These are phyloP conservation scores for Abrus pulchellus DNA, from an alignment of 306 rosid species.

Conservation along the genomic window DNA sequence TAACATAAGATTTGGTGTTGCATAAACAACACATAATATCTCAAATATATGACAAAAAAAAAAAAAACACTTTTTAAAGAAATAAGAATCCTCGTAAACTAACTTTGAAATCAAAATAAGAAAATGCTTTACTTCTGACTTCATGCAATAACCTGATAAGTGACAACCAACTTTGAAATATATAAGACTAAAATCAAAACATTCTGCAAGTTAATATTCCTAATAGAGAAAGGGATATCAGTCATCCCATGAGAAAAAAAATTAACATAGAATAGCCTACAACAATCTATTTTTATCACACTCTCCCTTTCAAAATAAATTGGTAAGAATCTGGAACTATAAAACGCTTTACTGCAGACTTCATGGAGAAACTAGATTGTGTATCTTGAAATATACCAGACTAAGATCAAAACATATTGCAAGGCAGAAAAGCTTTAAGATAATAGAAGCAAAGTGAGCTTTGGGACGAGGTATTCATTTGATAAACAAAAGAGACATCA, in stretches of 20 bases:
- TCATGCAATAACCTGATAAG: neutral
- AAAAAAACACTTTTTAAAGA: constrained; percentile 8
- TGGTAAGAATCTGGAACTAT: constrained; percentile 8
- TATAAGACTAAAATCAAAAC: neutral
- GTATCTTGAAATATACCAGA: constrained; percentile 6
- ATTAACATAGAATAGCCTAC: neutral
- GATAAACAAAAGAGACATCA: neutral
- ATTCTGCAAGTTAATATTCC: neutral
- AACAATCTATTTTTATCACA: neutral
- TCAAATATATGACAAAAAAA: constrained; percentile 13
- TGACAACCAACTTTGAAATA: neutral
- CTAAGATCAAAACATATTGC: constrained; percentile 15
- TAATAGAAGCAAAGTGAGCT: constrained; percentile 20
- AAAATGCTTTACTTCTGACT: constrained; percentile 16
- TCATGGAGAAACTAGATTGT: neutral
- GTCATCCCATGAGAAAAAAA: neutral
- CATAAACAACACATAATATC: constrained; percentile 18
- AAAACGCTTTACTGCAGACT: constrained; percentile 28
- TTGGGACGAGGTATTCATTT: constrained; percentile 28
- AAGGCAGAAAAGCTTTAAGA: neutral
- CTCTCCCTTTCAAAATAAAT: neutral
- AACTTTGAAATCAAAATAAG: constrained; percentile 19
- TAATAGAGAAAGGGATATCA: neutral
- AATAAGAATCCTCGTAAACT: neutral
- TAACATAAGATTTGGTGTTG: constrained; percentile 2